Percentiles rank a stretch among this genome's conserved stretches.
phyloP scores from a whole-genome alignment of 345 rosid species.

The Nasturtium officinale region DNA sequence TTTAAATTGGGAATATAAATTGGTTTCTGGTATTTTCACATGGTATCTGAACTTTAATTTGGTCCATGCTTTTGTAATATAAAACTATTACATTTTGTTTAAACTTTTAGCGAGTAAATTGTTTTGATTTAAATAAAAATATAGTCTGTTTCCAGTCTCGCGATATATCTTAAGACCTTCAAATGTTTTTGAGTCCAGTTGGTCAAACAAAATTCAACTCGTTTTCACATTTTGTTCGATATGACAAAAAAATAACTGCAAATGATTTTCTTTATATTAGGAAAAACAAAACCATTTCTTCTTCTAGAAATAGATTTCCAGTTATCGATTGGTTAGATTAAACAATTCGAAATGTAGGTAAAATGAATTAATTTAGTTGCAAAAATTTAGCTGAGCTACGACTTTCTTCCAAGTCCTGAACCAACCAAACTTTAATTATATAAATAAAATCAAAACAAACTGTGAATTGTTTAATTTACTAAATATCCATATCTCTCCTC shows the following conservation, averaged over 20 bases:
- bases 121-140: background rate
- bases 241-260: background rate
- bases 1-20: background rate
- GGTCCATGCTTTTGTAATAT: background rate
- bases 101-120: background rate
- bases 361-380: background rate
- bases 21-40: background rate
- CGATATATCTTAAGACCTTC: background rate
- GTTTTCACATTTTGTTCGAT: background rate
- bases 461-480: background rate
- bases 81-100: background rate
- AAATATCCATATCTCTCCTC: conserved; percentile 17
- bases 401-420: conserved; percentile 12
- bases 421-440: background rate
- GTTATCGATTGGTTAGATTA: background rate
- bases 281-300: background rate
- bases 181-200: background rate
- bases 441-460: conserved; percentile 1
- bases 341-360: background rate
- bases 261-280: background rate
- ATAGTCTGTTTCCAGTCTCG: background rate
- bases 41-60: background rate
- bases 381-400: background rate
- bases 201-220: background rate
- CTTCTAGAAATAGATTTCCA: background rate